Evolutionary conservation across 2,329 filamentous ascomycete genomes (phyloP).

Genomic region (Ilyonectria mors-panacis): DNA sequence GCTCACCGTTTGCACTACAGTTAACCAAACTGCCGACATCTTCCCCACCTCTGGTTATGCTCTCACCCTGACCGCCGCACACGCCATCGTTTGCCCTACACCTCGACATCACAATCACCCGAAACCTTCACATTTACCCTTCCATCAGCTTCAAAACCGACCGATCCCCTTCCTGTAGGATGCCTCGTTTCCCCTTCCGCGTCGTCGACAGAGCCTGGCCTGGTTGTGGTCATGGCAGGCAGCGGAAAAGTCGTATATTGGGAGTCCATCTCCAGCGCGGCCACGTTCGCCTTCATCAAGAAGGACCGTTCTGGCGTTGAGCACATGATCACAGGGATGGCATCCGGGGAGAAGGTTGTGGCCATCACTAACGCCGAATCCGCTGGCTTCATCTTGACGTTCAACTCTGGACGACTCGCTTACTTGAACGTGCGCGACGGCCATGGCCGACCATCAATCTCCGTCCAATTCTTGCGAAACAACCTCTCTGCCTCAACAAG

Average conservation of each 20-base stretch:
- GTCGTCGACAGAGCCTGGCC: slow-evolving; percentile 83
- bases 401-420: slow-evolving; percentile 88
- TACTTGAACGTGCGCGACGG: slow-evolving; percentile 89
- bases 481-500: slow-evolving; percentile 68
- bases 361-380: slow-evolving; percentile 87
- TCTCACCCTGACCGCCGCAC: slow-evolving; percentile 83
- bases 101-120: slow-evolving; percentile 75
- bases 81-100: slow-evolving; percentile 93
- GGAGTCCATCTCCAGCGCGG: slow-evolving; percentile 93
- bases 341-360: slow-evolving; percentile 82
- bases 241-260: slow-evolving; percentile 92
- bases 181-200: slow-evolving; percentile 85
- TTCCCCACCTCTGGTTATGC: slow-evolving; percentile 80
- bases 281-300: slow-evolving; percentile 85
- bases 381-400: slow-evolving; percentile 87
- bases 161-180: slow-evolving; percentile 84
- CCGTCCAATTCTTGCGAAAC: slow-evolving; percentile 81
- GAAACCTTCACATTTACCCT: slow-evolving; percentile 87
- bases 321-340: slow-evolving; percentile 79
- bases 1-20: slow-evolving; percentile 57
- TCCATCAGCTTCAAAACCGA: slow-evolving; percentile 77
- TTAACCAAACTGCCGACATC: slow-evolving; percentile 75
- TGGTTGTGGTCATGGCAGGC: slow-evolving; percentile 87
- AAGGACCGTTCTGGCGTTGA: slow-evolving; percentile 87
- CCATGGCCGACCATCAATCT: slow-evolving; percentile 87